Evolutionary conservation across 2,329 filamentous ascomycete genomes (phyloP).

Genomic region (Tolypocladium guangdongense): DNA sequence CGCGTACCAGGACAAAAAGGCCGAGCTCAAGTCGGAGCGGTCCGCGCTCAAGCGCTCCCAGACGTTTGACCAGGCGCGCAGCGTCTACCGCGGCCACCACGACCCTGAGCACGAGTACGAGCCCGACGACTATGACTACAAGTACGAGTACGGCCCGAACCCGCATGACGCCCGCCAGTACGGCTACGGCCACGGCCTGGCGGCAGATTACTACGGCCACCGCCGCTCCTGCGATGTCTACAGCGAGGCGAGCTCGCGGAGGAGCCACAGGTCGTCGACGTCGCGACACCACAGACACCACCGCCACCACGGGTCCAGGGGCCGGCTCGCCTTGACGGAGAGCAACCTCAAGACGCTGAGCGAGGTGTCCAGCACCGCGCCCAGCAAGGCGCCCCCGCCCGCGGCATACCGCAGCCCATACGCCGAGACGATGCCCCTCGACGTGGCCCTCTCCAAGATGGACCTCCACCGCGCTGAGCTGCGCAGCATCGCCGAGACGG

Average conservation of each 20-base stretch:
- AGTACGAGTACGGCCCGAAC: conserved; percentile 16
- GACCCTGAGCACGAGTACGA: not conserved
- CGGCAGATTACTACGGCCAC: conserved; percentile 23
- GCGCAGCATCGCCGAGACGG: conserved; percentile 11
- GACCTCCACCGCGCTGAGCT: conserved; percentile 15
- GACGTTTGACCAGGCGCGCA: conserved; percentile 32
- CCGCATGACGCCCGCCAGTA: conserved; percentile 17
- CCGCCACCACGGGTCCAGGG: conserved; percentile 17
- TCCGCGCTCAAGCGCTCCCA: conserved; percentile 47
- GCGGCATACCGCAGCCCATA: conserved; percentile 29
- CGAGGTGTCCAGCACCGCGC: conserved; percentile 38
- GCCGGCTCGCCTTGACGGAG: conserved; percentile 35
- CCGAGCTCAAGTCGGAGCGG: conserved; percentile 60
- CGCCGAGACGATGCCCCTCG: conserved; percentile 26
- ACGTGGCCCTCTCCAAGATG: conserved; percentile 28
- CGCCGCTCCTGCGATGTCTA: conserved; percentile 15
- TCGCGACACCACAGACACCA: conserved; percentile 22
- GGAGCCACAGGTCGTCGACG: conserved; percentile 26
- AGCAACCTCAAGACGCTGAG: conserved; percentile 41
- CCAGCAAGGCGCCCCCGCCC: conserved; percentile 29
- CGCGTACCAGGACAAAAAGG: conserved; percentile 80
- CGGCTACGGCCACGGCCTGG: conserved; percentile 15
- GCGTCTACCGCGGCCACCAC: conserved; percentile 4
- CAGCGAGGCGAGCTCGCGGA: conserved; percentile 30
- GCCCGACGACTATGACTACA: conserved; percentile 18